These are phyloP conservation scores for Pyrrhoderma noxium DNA, from an alignment of 1,284 basidiomycete species.

Conservation along the genomic window DNA sequence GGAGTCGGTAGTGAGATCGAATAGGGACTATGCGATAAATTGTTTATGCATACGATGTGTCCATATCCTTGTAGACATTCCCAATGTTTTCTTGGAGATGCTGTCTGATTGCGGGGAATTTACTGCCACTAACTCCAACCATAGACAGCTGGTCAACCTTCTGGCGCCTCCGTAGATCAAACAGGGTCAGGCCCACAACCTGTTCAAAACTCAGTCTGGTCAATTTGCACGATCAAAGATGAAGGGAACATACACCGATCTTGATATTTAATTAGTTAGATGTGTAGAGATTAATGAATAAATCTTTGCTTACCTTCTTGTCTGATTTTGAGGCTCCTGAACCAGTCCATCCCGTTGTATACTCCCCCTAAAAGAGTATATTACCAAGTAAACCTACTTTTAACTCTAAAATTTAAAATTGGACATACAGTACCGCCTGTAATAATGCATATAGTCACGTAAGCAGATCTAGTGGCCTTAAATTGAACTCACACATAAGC, in stretches of 20 bases:
- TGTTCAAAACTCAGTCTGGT: conserved; percentile 25
- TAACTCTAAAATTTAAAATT: neutral
- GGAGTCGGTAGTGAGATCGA: neutral
- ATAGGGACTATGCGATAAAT: neutral
- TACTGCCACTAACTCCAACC: conserved; percentile 78
- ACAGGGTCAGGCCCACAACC: conserved; percentile 87
- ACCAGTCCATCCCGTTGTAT: conserved; percentile 90
- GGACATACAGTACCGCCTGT: conserved; percentile 57
- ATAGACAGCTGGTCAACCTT: conserved; percentile 77
- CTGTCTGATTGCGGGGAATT: conserved; percentile 77
- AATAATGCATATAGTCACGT: neutral
- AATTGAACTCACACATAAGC: conserved; percentile 58
- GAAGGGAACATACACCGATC: conserved; percentile 53
- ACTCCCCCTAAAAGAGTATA: conserved; percentile 57
- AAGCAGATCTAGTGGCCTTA: neutral
- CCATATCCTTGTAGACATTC: conserved; percentile 80
- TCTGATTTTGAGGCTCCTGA: conserved; percentile 89
- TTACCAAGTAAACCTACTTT: too few relatives aligned
- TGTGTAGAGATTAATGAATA: conserved; percentile 1
- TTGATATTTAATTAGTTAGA: conserved; percentile 22
- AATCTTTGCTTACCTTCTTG: conserved; percentile 61
- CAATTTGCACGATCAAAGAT: neutral
- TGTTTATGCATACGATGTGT: conserved; percentile 50
- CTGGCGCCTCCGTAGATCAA: conserved; percentile 80
- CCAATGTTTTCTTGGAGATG: conserved; percentile 83